These are phyloP conservation scores for Glebionis coronaria DNA, from an alignment of 129 eudicot species.

Conservation along the genomic window DNA sequence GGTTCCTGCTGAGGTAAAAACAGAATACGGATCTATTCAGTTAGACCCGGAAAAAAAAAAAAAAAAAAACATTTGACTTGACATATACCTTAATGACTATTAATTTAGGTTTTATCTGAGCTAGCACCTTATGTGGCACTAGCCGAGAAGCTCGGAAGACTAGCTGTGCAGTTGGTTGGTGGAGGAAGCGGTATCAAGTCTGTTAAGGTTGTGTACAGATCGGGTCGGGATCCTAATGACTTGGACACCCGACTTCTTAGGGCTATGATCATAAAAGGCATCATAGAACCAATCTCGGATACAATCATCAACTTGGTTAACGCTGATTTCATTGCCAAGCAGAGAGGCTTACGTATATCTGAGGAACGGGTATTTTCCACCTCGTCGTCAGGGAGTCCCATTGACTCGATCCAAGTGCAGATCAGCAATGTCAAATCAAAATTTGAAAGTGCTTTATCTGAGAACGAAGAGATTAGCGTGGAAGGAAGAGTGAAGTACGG, in stretches of 20 bases:
- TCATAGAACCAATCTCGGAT: background rate
- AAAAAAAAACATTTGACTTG: no score
- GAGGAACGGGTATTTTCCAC: background rate
- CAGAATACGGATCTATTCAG: no score
- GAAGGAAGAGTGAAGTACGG: constrained; percentile 74
- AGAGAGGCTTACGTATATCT: background rate
- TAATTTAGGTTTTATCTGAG: background rate
- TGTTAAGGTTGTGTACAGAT: background rate
- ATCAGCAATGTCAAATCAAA: constrained; percentile 31
- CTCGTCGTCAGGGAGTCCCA: no score
- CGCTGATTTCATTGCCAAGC: background rate
- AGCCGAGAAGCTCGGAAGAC: background rate
- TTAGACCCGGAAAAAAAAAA: no score
- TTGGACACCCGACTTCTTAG: background rate
- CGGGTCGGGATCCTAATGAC: background rate
- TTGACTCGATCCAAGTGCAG: background rate
- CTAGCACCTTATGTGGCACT: background rate
- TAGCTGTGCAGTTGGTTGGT: background rate
- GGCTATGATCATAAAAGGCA: background rate
- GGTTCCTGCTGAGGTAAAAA: background rate
- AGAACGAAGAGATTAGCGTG: constrained; percentile 48
- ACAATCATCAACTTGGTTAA: background rate
- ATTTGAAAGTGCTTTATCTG: constrained; percentile 60
- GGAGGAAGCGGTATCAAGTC: background rate
- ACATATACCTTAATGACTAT: no score